Percentiles rank a stretch among this genome's conserved stretches.
Conservation (phyloP, 2,329 filamentous ascomycete species). For the Onygena corvina region DNA sequence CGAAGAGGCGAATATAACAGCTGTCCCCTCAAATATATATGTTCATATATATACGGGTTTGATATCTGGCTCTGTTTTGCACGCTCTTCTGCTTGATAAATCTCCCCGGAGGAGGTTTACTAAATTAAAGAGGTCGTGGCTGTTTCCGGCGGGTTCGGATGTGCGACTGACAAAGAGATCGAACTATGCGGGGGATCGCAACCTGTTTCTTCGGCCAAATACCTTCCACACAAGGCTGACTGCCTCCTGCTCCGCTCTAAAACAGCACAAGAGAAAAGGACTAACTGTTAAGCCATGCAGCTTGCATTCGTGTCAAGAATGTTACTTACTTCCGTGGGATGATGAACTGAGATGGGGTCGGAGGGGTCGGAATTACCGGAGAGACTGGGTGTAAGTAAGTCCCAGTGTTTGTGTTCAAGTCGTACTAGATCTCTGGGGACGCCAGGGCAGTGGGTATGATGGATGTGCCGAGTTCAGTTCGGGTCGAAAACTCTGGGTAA, state of each 20-base stretch:
- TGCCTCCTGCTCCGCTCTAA: not conserved
- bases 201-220: not conserved
- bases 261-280: not conserved
- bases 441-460: slow-evolving; percentile 2
- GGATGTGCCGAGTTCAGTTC: not conserved
- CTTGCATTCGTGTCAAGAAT: not conserved
- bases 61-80: not conserved
- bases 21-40: no score
- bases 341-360: not conserved
- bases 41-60: no score
- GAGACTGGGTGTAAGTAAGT: slow-evolving; percentile 2
- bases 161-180: not conserved
- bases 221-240: not conserved
- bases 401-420: not conserved
- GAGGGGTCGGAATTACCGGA: not conserved
- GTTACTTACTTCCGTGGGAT: not conserved
- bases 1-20: no score
- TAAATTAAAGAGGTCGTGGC: not conserved
- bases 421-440: slow-evolving; percentile 1
- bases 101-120: not conserved
- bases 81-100: no score
- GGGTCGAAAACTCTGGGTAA: not conserved
- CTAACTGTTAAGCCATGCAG: not conserved
- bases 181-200: slow-evolving; percentile 2
- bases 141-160: not conserved